phyloP scores from a whole-genome alignment of 2,329 filamentous ascomycete species.

The Claviceps paspali region DNA sequence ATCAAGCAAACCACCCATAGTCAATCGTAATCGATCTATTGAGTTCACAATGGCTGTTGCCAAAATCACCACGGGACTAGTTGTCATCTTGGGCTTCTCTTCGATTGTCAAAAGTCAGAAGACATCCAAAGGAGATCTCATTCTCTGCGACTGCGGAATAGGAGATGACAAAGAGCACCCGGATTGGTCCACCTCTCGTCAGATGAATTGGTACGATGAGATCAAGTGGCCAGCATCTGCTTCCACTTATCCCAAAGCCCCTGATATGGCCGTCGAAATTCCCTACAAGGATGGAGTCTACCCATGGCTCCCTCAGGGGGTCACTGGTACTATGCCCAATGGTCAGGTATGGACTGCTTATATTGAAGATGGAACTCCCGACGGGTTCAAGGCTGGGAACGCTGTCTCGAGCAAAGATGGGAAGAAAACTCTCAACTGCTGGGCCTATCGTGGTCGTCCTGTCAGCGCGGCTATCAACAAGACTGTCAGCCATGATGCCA shows the following conservation, averaged over 20 bases:
- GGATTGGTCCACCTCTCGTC: conserved; percentile 27
- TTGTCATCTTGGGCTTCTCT: conserved; percentile 12
- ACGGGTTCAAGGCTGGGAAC: conserved; percentile 24
- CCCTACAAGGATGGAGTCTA: conserved; percentile 23
- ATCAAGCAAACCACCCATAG: neutral
- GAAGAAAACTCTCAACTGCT: conserved; percentile 24
- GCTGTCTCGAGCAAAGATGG: conserved; percentile 25
- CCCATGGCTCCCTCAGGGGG: conserved; percentile 23
- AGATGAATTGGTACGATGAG: conserved; percentile 28
- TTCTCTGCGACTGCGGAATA: conserved; percentile 27
- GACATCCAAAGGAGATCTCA: conserved; percentile 20
- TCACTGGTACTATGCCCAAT: conserved; percentile 22
- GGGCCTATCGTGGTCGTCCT: conserved; percentile 25
- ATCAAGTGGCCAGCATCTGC: conserved; percentile 21
- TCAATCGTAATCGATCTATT: neutral
- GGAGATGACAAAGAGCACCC: conserved; percentile 24
- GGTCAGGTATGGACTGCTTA: conserved; percentile 26
- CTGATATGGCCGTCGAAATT: conserved; percentile 24
- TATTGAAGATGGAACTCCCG: conserved; percentile 25
- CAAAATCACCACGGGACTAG: conserved; percentile 11
- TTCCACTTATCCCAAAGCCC: conserved; percentile 19
- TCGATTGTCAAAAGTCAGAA: conserved; percentile 11
- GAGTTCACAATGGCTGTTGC: conserved; percentile 12
- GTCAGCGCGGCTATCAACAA: conserved; percentile 23
- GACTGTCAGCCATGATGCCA: conserved; percentile 21